These are phyloP conservation scores for Macrophomina phaseolina DNA, from an alignment of 2,329 filamentous ascomycete species.

Conservation along the genomic window DNA sequence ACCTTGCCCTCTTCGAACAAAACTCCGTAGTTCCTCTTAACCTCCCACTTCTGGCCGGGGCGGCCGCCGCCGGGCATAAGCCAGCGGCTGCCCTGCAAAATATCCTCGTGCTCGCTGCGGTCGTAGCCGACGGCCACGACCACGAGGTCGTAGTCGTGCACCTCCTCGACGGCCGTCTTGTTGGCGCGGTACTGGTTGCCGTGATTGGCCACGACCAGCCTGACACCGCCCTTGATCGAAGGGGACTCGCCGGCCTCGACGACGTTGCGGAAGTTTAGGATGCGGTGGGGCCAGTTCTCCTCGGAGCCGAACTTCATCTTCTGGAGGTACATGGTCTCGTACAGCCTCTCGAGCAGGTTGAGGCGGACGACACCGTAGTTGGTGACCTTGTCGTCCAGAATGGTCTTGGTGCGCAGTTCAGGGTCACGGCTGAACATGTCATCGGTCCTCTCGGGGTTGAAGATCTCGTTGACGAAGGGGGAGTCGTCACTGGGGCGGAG, in stretches of 20 bases:
- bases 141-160: constrained; percentile 77
- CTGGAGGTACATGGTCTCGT: constrained; percentile 87
- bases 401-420: constrained; percentile 63
- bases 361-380: constrained; percentile 95
- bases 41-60: constrained; percentile 61
- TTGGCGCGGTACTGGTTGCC: constrained; percentile 46
- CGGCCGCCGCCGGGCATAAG: constrained; percentile 66
- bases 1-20: constrained; percentile 72
- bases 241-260: constrained; percentile 62
- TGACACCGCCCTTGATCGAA: constrained; percentile 38
- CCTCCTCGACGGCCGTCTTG: constrained; percentile 55
- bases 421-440: constrained; percentile 72
- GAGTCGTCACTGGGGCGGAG: constrained; percentile 92
- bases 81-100: constrained; percentile 69
- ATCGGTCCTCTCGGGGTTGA: constrained; percentile 86
- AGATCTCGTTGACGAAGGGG: constrained; percentile 96
- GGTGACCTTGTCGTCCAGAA: constrained; percentile 77
- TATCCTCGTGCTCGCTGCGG: constrained; percentile 76
- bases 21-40: constrained; percentile 80
- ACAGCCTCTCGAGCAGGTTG: constrained; percentile 87
- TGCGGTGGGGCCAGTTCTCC: constrained; percentile 79
- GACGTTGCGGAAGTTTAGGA: constrained; percentile 73
- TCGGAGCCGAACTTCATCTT: constrained; percentile 70
- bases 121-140: constrained; percentile 89
- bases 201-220: constrained; percentile 59